A percentile compares a stretch with the other conserved stretches of the same genome.
phyloP scores from a whole-genome alignment of 768 basidiomycete genomes.

The Termitomyces sp. region DNA sequence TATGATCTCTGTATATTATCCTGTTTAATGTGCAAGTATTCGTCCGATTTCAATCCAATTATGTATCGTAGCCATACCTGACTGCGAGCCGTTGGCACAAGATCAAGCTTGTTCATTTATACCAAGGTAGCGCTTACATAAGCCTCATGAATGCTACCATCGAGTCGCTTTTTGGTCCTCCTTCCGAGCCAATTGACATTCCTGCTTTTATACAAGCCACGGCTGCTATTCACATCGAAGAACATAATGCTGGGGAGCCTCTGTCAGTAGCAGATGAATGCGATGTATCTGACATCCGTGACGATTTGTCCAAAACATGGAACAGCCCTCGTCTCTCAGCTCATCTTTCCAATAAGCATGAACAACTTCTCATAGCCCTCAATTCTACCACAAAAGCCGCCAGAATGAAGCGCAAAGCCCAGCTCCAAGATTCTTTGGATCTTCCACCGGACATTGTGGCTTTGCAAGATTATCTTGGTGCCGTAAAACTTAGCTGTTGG shows the following conservation, averaged over 20 bases:
- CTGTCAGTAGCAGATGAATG: conserved; percentile 20
- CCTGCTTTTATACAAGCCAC: conserved; percentile 36
- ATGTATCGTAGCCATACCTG: too few relatives aligned
- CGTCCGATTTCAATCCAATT: not conserved
- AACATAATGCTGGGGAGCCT: conserved; percentile 1
- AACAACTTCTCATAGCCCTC: conserved; percentile 33
- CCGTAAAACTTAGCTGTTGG: conserved; percentile 51
- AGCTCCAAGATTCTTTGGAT: conserved; percentile 30
- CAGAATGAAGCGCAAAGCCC: conserved; percentile 26
- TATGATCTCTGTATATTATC: not conserved
- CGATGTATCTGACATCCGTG: conserved; percentile 50
- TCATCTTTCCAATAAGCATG: conserved; percentile 49
- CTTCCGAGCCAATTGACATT: conserved; percentile 50
- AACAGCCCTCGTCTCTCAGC: conserved; percentile 51
- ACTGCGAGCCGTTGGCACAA: too few relatives aligned
- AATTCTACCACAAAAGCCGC: conserved; percentile 23
- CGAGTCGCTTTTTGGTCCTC: conserved; percentile 59
- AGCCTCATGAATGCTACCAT: conserved; percentile 16
- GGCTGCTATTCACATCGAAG: conserved; percentile 5
- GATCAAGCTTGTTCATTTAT: too few relatives aligned
- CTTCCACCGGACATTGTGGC: conserved; percentile 39
- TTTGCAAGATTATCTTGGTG: conserved; percentile 48
- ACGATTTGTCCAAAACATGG: conserved; percentile 40
- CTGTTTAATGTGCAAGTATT: not conserved
- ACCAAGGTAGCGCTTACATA: too few relatives aligned